phyloP scores from a whole-genome alignment of 2,329 filamentous ascomycete genomes.

The Chalaropsis thielavioides region DNA sequence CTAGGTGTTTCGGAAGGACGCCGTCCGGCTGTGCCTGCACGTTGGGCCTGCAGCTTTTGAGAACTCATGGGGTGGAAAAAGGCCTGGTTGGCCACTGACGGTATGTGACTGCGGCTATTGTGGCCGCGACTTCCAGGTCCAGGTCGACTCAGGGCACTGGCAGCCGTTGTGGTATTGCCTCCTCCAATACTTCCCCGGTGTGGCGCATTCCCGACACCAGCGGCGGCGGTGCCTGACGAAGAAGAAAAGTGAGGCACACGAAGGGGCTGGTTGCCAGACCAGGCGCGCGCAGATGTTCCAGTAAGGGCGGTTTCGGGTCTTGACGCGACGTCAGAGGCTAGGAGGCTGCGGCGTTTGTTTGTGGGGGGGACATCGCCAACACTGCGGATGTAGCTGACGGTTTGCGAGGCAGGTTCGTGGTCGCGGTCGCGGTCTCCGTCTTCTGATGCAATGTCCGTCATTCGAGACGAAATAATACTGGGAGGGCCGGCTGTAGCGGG shows the following conservation, averaged over 20 bases:
- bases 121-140: constrained; percentile 11
- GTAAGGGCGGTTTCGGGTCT: constrained; percentile 42
- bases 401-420: constrained; percentile 19
- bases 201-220: constrained; percentile 21
- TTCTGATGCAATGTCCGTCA: constrained; percentile 50
- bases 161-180: constrained; percentile 9
- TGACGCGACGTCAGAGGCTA: constrained; percentile 32
- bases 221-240: constrained; percentile 32
- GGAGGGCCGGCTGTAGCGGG: constrained; percentile 36
- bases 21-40: constrained; percentile 29
- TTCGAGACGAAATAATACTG: constrained; percentile 56
- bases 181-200: constrained; percentile 16
- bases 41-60: constrained; percentile 80
- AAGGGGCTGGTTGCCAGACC: constrained; percentile 42
- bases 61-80: constrained; percentile 98
- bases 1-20: constrained; percentile 11
- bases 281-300: constrained; percentile 35
- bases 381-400: constrained; percentile 10
- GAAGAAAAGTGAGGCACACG: constrained; percentile 34
- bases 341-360: constrained; percentile 27
- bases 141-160: constrained; percentile 8
- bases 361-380: constrained; percentile 21
- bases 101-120: constrained; percentile 68
- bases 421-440: constrained; percentile 33
- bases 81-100: constrained; percentile 72